A percentile compares a stretch with the other conserved stretches of the same genome.
Evolutionary conservation across 768 basidiomycete genomes (phyloP).

Genomic region (Sarcodon sp.): DNA sequence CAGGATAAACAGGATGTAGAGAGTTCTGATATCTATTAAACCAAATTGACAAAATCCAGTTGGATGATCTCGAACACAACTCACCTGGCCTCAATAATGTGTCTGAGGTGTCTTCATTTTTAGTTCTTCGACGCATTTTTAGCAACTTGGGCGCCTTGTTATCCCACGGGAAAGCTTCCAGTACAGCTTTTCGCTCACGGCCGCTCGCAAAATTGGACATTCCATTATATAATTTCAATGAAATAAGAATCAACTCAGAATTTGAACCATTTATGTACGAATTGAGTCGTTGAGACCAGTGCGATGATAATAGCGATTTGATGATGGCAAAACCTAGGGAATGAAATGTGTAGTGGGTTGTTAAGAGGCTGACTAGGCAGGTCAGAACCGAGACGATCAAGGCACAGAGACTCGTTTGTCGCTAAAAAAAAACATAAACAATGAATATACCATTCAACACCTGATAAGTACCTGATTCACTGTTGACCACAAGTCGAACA

Average conservation of each 20-base stretch:
- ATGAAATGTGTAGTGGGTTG: conserved; percentile 60
- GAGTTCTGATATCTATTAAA: conserved; percentile 61
- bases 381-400: conserved; percentile 42
- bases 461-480: conserved; percentile 26
- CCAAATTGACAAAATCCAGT: not conserved
- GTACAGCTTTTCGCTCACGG: conserved; percentile 42
- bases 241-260: conserved; percentile 52
- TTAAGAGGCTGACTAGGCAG: conserved; percentile 46
- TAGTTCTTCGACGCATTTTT: conserved; percentile 54
- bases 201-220: conserved; percentile 58
- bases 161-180: conserved; percentile 72
- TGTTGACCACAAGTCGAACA: conserved; percentile 53
- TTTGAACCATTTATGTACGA: conserved; percentile 48
- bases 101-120: conserved; percentile 23
- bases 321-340: conserved; percentile 47
- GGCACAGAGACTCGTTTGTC: conserved; percentile 29
- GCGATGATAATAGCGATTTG: conserved; percentile 41
- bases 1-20: conserved; percentile 60
- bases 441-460: conserved; percentile 1
- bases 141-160: conserved; percentile 63
- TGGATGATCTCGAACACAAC: conserved; percentile 4
- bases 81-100: conserved; percentile 45
- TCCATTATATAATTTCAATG: conserved; percentile 48
- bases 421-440: conserved; percentile 14
- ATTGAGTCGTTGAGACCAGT: conserved; percentile 44